A percentile compares a stretch with the other conserved stretches of the same genome.
Conservation (phyloP, 345 rosid species). For the Cochlearia excelsa region DNA sequence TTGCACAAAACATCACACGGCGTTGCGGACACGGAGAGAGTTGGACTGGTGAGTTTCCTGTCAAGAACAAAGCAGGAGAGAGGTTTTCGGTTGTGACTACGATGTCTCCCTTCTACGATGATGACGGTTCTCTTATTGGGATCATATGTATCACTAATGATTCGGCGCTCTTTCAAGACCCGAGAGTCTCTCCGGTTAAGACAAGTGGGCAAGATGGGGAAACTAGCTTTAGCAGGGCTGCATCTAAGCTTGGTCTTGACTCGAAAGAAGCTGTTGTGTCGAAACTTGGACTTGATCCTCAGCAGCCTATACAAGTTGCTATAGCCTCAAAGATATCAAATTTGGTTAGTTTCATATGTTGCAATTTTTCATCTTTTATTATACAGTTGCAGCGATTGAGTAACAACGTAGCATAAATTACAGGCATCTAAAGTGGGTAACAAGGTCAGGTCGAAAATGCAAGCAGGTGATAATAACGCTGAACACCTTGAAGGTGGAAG, state of each 20-base stretch:
- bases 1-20: slow-evolving; percentile 51
- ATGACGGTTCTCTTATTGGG: slow-evolving; percentile 73
- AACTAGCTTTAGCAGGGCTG: slow-evolving; percentile 46
- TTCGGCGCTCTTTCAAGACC: slow-evolving; percentile 54
- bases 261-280: slow-evolving; percentile 39
- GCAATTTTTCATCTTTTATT: slow-evolving; percentile 4
- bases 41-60: slow-evolving; percentile 88
- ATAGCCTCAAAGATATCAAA: slow-evolving; percentile 81
- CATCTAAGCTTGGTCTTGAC: slow-evolving; percentile 72
- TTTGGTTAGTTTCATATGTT: slow-evolving; percentile 53
- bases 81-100: slow-evolving; percentile 60
- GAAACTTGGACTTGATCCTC: slow-evolving; percentile 81
- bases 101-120: slow-evolving; percentile 77
- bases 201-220: slow-evolving; percentile 48
- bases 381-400: slow-evolving; percentile 34
- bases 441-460: slow-evolving; percentile 78
- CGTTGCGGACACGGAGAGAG: slow-evolving; percentile 62
- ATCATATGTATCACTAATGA: slow-evolving; percentile 73
- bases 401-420: slow-evolving; percentile 25
- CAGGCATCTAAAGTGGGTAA: slow-evolving; percentile 85
- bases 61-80: slow-evolving; percentile 70
- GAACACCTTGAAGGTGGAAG: slow-evolving; percentile 69
- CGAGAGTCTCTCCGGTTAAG: slow-evolving; percentile 31
- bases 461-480: slow-evolving; percentile 48
- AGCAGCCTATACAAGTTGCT: slow-evolving; percentile 83